phyloP scores from a whole-genome alignment of 2,329 filamentous ascomycete genomes.

The Stenocarpella maydis region DNA sequence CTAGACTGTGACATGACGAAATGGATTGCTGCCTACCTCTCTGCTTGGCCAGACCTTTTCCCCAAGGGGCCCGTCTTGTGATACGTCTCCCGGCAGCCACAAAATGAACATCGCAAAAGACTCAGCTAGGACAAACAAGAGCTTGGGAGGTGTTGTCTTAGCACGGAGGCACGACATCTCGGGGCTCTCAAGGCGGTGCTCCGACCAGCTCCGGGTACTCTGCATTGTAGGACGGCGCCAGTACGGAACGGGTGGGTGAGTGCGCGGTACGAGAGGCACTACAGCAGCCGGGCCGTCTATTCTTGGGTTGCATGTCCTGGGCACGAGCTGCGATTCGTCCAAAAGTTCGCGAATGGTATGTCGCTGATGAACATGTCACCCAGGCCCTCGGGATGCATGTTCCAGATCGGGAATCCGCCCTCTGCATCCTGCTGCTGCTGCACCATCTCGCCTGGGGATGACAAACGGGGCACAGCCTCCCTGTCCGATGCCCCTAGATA shows the following conservation, averaged over 20 bases:
- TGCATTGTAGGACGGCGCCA: slow-evolving; percentile 16
- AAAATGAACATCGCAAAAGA: background rate
- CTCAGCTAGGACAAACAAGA: background rate
- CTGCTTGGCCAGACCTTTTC: slow-evolving; percentile 14
- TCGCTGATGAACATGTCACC: slow-evolving; percentile 32
- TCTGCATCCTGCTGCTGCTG: slow-evolving; percentile 28
- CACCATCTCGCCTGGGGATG: slow-evolving; percentile 11
- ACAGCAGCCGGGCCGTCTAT: slow-evolving; percentile 31
- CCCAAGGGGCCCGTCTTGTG: slow-evolving; percentile 13
- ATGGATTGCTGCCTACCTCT: background rate
- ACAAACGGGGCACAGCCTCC: slow-evolving; percentile 33
- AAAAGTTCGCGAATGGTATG: slow-evolving; percentile 23
- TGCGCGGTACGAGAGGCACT: slow-evolving; percentile 12
- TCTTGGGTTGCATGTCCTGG: slow-evolving; percentile 25
- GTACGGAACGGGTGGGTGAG: background rate
- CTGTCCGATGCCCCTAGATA: background rate
- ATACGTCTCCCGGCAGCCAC: slow-evolving; percentile 16
- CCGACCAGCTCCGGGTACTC: slow-evolving; percentile 5
- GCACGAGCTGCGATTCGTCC: slow-evolving; percentile 28
- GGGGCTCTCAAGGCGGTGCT: slow-evolving; percentile 25
- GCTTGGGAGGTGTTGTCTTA: background rate
- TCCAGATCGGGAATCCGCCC: slow-evolving; percentile 32
- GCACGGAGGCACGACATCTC: slow-evolving; percentile 25
- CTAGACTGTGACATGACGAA: background rate
- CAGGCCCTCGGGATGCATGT: slow-evolving; percentile 34